These are phyloP conservation scores for Agapanthus africanus DNA, from an alignment of 106 monocot species.

Conservation along the genomic window DNA sequence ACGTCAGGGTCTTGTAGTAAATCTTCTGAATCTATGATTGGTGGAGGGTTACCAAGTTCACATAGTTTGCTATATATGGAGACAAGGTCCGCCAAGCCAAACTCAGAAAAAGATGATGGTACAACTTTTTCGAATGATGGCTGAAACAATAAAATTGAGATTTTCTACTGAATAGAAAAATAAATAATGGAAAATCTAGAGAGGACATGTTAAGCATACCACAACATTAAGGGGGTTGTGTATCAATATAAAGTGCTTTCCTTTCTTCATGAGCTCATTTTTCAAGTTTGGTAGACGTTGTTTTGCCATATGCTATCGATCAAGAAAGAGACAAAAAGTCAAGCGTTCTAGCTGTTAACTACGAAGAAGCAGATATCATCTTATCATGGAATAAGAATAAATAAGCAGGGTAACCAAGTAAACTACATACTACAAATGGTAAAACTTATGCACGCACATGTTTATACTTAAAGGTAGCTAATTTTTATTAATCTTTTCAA, in stretches of 20 bases:
- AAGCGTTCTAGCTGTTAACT: background rate
- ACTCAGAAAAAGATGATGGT: conserved; percentile 69
- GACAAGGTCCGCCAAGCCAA: conserved; percentile 63
- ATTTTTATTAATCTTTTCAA: no score
- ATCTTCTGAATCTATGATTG: conserved; percentile 87
- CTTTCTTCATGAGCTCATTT: conserved; percentile 87
- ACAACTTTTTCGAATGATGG: conserved; percentile 77
- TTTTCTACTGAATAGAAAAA: background rate
- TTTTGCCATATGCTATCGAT: conserved; percentile 76
- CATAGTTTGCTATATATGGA: conserved; percentile 81
- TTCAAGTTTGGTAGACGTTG: conserved; percentile 55
- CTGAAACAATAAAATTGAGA: no score
- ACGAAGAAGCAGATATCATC: background rate
- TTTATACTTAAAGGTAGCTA: no score
- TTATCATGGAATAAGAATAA: no score
- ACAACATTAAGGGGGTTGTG: conserved; percentile 79
- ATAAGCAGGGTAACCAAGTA: no score
- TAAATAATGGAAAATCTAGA: background rate
- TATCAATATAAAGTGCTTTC: conserved; percentile 96
- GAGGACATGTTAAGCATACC: conserved; percentile 29
- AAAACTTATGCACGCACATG: no score
- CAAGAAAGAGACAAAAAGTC: background rate
- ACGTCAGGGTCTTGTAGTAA: conserved; percentile 80
- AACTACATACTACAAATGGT: no score
- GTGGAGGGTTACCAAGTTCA: conserved; percentile 71